These are phyloP conservation scores for Tolypocladium ophioglossoides DNA, from an alignment of 2,329 filamentous ascomycete species.

Conservation along the genomic window DNA sequence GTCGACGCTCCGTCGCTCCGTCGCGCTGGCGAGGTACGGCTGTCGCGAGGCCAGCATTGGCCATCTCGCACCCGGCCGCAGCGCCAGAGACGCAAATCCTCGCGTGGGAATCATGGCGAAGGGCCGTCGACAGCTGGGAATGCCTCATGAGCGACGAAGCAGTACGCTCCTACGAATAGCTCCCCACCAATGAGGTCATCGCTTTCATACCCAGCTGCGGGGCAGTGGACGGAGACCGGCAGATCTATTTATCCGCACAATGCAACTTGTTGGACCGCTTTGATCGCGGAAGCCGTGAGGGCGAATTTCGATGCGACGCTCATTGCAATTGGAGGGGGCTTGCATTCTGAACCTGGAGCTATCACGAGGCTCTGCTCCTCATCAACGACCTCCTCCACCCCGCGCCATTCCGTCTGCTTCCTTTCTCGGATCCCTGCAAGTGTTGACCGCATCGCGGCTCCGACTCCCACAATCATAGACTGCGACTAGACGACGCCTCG, in stretches of 20 bases:
- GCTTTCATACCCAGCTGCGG: too few relatives aligned
- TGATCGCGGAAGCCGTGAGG: not conserved
- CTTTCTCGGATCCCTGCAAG: not conserved
- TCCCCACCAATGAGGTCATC: slow-evolving; percentile 10
- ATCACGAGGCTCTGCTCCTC: not conserved
- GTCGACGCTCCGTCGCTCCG: not conserved
- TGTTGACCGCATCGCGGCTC: not conserved
- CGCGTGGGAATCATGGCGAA: slow-evolving; percentile 17
- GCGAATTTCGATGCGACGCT: not conserved
- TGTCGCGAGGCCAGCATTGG: not conserved
- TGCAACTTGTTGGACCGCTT: not conserved
- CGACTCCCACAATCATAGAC: not conserved
- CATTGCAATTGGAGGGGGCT: not conserved
- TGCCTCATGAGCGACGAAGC: too few relatives aligned
- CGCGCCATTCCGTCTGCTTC: not conserved
- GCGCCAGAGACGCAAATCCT: slow-evolving; percentile 12
- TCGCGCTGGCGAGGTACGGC: slow-evolving; percentile 3
- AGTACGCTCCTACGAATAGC: too few relatives aligned
- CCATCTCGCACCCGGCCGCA: slow-evolving; percentile 1
- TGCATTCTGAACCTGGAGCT: not conserved
- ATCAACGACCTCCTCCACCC: not conserved
- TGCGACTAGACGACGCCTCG: not conserved
- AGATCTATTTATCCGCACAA: slow-evolving; percentile 14
- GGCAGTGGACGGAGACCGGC: slow-evolving; percentile 10
- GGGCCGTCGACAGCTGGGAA: slow-evolving; percentile 2